These are phyloP conservation scores for Austroboletus eburneus DNA, from an alignment of 768 basidiomycete species.

Conservation along the genomic window DNA sequence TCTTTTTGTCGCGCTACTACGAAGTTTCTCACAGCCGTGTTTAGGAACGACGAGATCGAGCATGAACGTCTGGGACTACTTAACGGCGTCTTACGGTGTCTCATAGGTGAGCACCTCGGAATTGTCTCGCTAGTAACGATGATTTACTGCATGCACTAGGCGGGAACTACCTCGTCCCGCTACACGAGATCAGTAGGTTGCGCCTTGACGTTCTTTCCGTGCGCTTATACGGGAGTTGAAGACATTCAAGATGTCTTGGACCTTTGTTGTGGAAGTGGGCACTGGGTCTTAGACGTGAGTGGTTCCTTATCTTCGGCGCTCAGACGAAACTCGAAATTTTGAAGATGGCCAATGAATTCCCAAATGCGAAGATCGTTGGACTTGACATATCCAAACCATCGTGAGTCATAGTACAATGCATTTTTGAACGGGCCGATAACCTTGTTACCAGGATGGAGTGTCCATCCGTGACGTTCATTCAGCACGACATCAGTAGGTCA, in stretches of 20 bases:
- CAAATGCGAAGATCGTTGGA: background rate
- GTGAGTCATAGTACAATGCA: background rate
- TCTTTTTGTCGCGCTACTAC: background rate
- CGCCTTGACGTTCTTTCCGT: background rate
- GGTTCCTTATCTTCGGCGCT: background rate
- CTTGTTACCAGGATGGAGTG: background rate
- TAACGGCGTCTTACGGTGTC: background rate
- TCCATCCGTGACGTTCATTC: background rate
- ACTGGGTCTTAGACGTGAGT: slow-evolving; percentile 7
- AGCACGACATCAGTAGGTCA: slow-evolving; percentile 2
- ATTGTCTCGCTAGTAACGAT: background rate
- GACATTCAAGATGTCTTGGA: slow-evolving; percentile 4
- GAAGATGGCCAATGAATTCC: slow-evolving; percentile 5
- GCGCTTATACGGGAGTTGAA: background rate
- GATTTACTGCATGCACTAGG: background rate
- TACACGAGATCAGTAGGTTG: background rate
- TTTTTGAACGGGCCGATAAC: background rate
- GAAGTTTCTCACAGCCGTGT: background rate
- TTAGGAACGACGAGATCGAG: slow-evolving; percentile 1
- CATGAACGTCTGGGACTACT: slow-evolving; percentile 1
- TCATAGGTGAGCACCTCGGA: background rate
- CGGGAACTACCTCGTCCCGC: slow-evolving; percentile 1
- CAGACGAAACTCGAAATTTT: background rate
- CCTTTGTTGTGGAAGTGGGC: slow-evolving; percentile 6
- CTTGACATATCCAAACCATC: slow-evolving; percentile 4